These are phyloP conservation scores for Cordyceps farinosa DNA, from an alignment of 2,329 filamentous ascomycete genomes.

Conservation along the genomic window DNA sequence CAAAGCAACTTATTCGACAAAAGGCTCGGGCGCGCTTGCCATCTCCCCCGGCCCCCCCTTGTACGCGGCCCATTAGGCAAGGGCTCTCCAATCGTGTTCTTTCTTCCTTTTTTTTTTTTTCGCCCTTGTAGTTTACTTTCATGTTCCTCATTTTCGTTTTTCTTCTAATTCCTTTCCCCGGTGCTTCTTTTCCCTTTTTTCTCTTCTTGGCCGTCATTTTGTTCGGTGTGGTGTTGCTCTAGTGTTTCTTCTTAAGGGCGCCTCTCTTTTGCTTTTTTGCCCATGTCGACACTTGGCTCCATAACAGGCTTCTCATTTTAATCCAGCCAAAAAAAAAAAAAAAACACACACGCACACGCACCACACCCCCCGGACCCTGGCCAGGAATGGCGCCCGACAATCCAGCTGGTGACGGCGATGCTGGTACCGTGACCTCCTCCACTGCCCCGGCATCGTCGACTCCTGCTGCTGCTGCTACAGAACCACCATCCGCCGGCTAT, in stretches of 20 bases:
- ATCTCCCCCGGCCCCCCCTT: not conserved
- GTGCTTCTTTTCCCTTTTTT: not conserved
- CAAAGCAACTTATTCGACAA: no score
- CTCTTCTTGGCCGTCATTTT: not conserved
- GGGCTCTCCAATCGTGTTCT: not conserved
- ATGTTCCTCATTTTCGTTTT: not conserved
- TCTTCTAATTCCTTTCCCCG: not conserved
- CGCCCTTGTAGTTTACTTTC: no score
- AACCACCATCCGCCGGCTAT: not conserved
- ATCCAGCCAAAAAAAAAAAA: slow-evolving; percentile 14
- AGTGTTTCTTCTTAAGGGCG: slow-evolving; percentile 1
- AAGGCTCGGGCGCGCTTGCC: not conserved
- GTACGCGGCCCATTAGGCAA: not conserved
- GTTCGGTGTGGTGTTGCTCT: slow-evolving; percentile 5
- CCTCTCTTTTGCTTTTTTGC: slow-evolving; percentile 9
- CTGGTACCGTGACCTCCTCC: slow-evolving; percentile 8
- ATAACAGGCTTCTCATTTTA: slow-evolving; percentile 18
- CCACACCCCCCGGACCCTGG: slow-evolving; percentile 10
- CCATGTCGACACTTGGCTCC: slow-evolving; percentile 17
- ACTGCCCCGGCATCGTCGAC: slow-evolving; percentile 8
- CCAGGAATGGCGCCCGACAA: slow-evolving; percentile 15
- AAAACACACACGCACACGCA: not conserved
- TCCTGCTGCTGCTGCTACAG: slow-evolving; percentile 18
- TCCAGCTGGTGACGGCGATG: slow-evolving; percentile 16
- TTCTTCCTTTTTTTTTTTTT: not conserved